phyloP scores from a whole-genome alignment of 176 grass and related monocot species.

The Typha latifolia region DNA sequence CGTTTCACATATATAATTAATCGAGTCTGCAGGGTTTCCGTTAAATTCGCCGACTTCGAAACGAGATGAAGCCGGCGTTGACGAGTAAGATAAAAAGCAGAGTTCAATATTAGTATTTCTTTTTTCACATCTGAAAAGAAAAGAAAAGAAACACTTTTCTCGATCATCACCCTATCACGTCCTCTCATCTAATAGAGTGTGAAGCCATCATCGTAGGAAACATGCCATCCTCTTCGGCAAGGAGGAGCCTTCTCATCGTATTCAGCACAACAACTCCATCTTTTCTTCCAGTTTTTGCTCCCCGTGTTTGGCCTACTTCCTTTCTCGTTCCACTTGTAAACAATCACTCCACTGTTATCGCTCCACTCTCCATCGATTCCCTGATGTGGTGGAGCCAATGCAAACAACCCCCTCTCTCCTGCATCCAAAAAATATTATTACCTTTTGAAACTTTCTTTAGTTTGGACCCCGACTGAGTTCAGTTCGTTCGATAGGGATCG shows the following conservation, averaged over 20 bases:
- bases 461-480: no score
- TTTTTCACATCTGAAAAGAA: no score
- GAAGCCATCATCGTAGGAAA: constrained; percentile 71
- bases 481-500: no score
- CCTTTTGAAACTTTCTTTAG: no score
- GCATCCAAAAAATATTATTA: not conserved
- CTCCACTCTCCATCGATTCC: constrained; percentile 88
- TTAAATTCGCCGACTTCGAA: no score
- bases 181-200: constrained; percentile 32
- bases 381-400: constrained; percentile 65
- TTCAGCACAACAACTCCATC: constrained; percentile 79
- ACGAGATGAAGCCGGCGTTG: no score
- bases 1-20: no score
- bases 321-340: constrained; percentile 69
- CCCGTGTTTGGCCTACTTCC: constrained; percentile 41
- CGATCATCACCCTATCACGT: no score
- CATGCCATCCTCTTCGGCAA: constrained; percentile 47
- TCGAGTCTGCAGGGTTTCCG: no score
- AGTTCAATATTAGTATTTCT: no score
- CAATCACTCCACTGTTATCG: constrained; percentile 63
- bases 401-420: constrained; percentile 71
- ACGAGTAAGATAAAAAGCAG: no score
- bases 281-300: constrained; percentile 49
- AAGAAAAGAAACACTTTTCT: no score
- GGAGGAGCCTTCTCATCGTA: constrained; percentile 46